Evolutionary conservation across 2,329 filamentous ascomycete species (phyloP).

Genomic region (Monilinia aucupariae): DNA sequence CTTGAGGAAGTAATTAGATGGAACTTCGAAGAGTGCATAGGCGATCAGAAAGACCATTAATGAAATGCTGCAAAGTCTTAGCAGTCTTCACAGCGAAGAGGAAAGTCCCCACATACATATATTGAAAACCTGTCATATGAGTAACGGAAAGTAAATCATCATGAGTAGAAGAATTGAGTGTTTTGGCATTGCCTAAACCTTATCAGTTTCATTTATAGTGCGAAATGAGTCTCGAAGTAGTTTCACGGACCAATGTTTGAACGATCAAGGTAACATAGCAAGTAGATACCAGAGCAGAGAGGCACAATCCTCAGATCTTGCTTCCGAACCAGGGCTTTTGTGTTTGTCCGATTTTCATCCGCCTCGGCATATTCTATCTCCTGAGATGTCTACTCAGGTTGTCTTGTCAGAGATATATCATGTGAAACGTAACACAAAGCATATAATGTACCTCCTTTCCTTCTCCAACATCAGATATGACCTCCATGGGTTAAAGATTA

Average conservation of each 20-base stretch:
- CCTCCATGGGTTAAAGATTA: neutral
- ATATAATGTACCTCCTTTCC: conserved; percentile 1
- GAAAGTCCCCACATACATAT: conserved; percentile 39
- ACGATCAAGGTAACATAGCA: conserved; percentile 62
- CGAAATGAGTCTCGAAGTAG: neutral
- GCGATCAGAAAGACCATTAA: conserved; percentile 45
- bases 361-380: neutral
- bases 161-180: conserved; percentile 54
- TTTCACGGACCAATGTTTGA: conserved; percentile 54
- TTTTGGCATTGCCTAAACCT: conserved; percentile 51
- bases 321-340: conserved; percentile 46
- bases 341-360: conserved; percentile 21
- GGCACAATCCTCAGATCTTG: conserved; percentile 61
- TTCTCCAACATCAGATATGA: neutral
- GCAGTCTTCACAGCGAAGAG: neutral
- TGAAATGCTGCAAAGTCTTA: conserved; percentile 34
- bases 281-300: conserved; percentile 57
- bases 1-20: conserved; percentile 46
- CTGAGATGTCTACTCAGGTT: neutral
- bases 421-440: neutral
- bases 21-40: conserved; percentile 46
- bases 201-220: neutral
- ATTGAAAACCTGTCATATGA: conserved; percentile 56
- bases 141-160: conserved; percentile 60
- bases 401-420: neutral